Evolutionary conservation across 106 monocot genomes (phyloP).

Genomic region (Apostasia ramifera): DNA sequence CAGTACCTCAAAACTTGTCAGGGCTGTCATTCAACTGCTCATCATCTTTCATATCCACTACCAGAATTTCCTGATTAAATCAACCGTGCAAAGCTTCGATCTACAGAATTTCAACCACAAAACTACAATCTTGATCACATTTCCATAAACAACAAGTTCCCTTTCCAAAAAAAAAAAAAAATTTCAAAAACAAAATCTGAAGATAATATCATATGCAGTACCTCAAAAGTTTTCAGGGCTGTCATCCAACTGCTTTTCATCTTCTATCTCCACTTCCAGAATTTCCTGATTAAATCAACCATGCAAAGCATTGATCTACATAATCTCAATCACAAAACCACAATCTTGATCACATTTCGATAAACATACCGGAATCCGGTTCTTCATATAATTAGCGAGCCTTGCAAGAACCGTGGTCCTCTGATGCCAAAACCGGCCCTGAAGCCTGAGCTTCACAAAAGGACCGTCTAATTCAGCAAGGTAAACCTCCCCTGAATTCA

Average conservation of each 20-base stretch:
- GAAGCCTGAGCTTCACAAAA: conserved; percentile 73
- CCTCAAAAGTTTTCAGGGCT: conserved; percentile 84
- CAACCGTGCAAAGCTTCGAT: neutral
- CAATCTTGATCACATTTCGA: neutral
- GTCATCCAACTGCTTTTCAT: conserved; percentile 90
- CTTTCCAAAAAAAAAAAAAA: too few species aligned
- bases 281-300: conserved; percentile 51
- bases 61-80: conserved; percentile 72
- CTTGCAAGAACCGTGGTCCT: conserved; percentile 58
- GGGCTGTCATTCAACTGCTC: conserved; percentile 92
- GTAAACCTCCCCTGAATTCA: conserved; percentile 46
- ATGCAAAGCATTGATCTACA: neutral
- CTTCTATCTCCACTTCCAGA: conserved; percentile 92
- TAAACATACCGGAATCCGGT: conserved; percentile 62
- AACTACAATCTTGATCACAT: neutral
- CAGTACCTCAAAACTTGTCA: conserved; percentile 63
- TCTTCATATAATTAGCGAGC: conserved; percentile 69
- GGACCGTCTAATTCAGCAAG: conserved; percentile 89
- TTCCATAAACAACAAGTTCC: neutral
- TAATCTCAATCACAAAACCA: neutral
- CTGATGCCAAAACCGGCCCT: conserved; percentile 82
- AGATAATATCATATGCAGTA: neutral
- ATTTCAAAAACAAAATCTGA: too few species aligned
- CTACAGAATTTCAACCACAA: neutral
- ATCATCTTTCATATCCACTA: conserved; percentile 92